Evolutionary conservation across 1,139 yeast species (phyloP).

Genomic region (Wickerhamomyces sp.): DNA sequence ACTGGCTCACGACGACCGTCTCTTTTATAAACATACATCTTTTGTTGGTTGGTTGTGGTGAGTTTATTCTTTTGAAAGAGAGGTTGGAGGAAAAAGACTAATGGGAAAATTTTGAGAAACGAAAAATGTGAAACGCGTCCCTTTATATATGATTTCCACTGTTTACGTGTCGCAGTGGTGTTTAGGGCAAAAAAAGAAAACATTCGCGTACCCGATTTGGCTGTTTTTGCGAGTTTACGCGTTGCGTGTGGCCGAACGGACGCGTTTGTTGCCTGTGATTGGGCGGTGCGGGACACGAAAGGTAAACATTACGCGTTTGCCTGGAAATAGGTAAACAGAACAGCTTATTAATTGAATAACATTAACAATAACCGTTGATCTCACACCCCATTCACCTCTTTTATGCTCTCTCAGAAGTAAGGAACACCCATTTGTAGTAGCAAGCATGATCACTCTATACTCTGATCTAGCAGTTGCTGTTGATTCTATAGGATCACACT

Average conservation of each 20-base stretch:
- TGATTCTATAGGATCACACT: too few species aligned
- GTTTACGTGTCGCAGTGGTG: not conserved
- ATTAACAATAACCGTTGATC: too few species aligned
- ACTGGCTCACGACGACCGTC: constrained; percentile 87
- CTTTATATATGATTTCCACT: constrained; percentile 3
- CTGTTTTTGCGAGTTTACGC: constrained; percentile 1
- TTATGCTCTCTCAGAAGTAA: too few species aligned
- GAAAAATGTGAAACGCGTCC: constrained; percentile 8
- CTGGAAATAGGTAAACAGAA: too few species aligned
- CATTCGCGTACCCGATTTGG: constrained; percentile 1
- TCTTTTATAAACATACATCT: constrained; percentile 55
- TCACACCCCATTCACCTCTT: too few species aligned
- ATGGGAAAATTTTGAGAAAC: not conserved
- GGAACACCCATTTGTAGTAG: too few species aligned
- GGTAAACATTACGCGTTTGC: constrained; percentile 2
- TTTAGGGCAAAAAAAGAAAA: constrained; percentile 5
- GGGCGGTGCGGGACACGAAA: constrained; percentile 3
- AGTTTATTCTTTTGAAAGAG: not conserved
- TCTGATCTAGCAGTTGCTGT: too few species aligned
- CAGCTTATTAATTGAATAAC: not conserved
- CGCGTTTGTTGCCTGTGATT: constrained; percentile 5
- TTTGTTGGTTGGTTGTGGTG: not conserved
- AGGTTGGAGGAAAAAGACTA: not conserved
- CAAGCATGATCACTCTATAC: too few species aligned
- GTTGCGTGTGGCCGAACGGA: not conserved